phyloP scores from a whole-genome alignment of 805 yeast genomes.

The Suhomyces faveliae region DNA sequence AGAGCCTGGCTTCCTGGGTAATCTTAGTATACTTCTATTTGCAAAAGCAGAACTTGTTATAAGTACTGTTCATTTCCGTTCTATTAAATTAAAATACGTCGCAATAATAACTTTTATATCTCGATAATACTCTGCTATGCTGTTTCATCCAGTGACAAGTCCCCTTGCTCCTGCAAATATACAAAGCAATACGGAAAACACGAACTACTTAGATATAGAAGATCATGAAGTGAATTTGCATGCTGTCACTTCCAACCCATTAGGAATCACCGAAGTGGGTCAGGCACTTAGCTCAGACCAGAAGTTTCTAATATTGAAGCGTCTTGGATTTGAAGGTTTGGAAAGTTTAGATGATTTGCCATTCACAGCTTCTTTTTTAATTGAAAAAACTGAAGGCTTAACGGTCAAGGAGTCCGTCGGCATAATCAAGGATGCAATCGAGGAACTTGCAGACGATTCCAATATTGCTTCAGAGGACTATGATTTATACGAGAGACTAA shows the following conservation, averaged over 20 bases:
- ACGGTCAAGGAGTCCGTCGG: constrained; percentile 21
- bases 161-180: not conserved
- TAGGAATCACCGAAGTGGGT: constrained; percentile 26
- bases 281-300: constrained; percentile 23
- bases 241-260: constrained; percentile 25
- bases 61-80: not conserved
- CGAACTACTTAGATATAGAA: constrained; percentile 1
- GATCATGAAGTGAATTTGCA: constrained; percentile 13
- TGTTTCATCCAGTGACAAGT: not conserved
- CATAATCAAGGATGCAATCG: constrained; percentile 28
- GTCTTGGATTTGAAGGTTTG: constrained; percentile 26
- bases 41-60: not conserved
- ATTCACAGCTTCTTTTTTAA: constrained; percentile 25
- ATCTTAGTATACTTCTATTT: not conserved
- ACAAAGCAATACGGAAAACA: not conserved
- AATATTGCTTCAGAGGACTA: constrained; percentile 30
- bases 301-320: constrained; percentile 26
- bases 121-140: not conserved
- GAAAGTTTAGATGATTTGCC: constrained; percentile 34
- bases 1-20: not conserved
- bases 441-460: constrained; percentile 30
- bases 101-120: not conserved
- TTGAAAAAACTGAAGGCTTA: constrained; percentile 25
- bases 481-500: constrained; percentile 22
- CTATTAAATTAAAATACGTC: not conserved